Evolutionary conservation across 1,139 yeast species (phyloP), one percentile per base, ranked within the genome.

Genomic region (Suhomyces bokatorum): DNA sequence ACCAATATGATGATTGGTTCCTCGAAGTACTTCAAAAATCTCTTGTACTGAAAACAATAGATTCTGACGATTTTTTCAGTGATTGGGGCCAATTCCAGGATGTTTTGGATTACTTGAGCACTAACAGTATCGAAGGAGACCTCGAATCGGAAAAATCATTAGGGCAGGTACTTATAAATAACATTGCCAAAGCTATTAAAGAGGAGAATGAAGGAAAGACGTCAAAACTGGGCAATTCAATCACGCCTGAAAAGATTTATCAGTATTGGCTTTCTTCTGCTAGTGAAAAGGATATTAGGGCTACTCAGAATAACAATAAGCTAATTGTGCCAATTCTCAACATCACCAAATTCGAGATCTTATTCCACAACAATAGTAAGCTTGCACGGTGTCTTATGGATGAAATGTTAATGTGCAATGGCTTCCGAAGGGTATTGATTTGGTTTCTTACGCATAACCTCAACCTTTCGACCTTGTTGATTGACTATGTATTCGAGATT

Each of bases 361-460:
- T 74, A 7, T 55, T 74, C 22, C 66, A 62, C 28, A 64, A 62
- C 42, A 64, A 69, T 46, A 62, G 65, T n/a, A 66, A 72, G 24
- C 63, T 81, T 7, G 77, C 83, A 0, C 73, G 80, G 56, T 67
- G 77, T 26, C 62, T 83, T 39, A 67, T 83, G 62, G 89, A 84
- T 62, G 91, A 85, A 60, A 67, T 85, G 72, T 65, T 85, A 40
- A 83, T 84, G 87, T 77, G 81, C 45, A 64, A 67, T 43, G 87
- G 87, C 0, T 76, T 73, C 52, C 70, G 90, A 49, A 62, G 88
- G 32, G 77, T 76, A 0, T 57, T 83, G n/a, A 80, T 85, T 32
- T 83, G 88, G 87, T 80, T 77, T 49, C 56, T 85, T 13, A 81
- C 89, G 1, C 87, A 82, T 57, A 72, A 77, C 37, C 57, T 81